Base-by-base conservation (phyloP, 225 moss, liverwort and hornwort species). In the Thuidium tamariscinum region DNA sequence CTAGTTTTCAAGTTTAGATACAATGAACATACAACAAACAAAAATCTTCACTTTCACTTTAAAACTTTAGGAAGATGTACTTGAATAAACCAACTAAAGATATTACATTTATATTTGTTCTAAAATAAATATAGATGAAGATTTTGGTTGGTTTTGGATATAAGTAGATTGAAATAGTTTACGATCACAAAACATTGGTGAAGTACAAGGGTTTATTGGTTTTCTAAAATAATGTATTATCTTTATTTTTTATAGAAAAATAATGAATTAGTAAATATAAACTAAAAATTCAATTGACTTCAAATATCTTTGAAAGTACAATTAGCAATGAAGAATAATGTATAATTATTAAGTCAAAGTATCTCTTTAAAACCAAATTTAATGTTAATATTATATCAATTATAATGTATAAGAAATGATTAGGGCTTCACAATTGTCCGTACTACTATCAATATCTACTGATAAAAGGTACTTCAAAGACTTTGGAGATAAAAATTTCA, bases 191-290 rank as follows among this genome's bases (percentile, higher is more conserved):
- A 39, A 39, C 7, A 39, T 0, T 0, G 1, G 1, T 26, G 1
- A 42, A 26, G 1, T 26, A 5, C 4, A 8, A 8, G 15, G 0
- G 0, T 5, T 15, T 4, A 41, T 42, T 42, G 8, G 2, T 42
- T 42, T 42, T 26, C 15, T 9, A 1, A 69, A 42, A 39, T 15
- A 42, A 26, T 41, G 3, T 5, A 26, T 15, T 14, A 4, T 0
- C 1, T 8, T 4, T 15, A 42, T 16, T 44, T 70, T 10, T 23
- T 0, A 25, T 13, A 13, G 11, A 25, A 68, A 23, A 67, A 68
- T 0, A 37, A n/a, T n/a, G n/a, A n/a, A n/a, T 21, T 25, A 0
- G 13, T 39, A 7, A 25, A 23, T 25, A 39, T 25, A 39, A 39
- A 39, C 2, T 36, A 68, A 23, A 13, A 39, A 39, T n/a, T 4